phyloP scores from a whole-genome alignment of 139 green algal species.

The Medakamo hakoo region DNA sequence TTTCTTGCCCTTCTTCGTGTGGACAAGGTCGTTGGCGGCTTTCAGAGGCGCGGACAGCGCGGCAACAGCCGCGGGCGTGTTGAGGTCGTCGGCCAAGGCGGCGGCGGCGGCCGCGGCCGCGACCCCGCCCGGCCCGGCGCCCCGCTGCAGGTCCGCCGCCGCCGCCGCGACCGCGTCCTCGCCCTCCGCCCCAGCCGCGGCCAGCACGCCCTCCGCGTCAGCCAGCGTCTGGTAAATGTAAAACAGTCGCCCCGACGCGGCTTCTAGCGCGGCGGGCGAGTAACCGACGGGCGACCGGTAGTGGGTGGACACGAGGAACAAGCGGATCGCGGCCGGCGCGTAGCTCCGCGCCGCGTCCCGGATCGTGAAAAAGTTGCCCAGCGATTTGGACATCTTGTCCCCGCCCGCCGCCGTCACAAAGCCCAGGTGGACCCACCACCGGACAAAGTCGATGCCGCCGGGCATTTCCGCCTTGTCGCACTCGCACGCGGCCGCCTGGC shows the following conservation, averaged over 20 bases:
- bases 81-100: conserved; percentile 75
- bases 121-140: neutral
- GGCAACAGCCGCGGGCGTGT: conserved; percentile 57
- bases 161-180: neutral
- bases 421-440: conserved; percentile 59
- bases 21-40: conserved; percentile 59
- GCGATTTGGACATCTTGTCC: conserved; percentile 96
- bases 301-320: conserved; percentile 81
- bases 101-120: conserved; percentile 1
- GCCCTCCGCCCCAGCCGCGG: neutral
- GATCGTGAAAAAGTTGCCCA: conserved; percentile 99
- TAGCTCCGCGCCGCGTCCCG: conserved; percentile 63
- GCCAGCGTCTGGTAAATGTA: conserved; percentile 75
- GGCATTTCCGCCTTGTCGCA: conserved; percentile 10
- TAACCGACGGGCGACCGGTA: conserved; percentile 91
- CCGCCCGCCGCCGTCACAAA: conserved; percentile 59
- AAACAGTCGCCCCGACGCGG: conserved; percentile 66
- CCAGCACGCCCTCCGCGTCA: conserved; percentile 29
- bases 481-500: conserved; percentile 20
- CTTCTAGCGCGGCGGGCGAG: conserved; percentile 62
- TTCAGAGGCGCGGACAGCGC: conserved; percentile 65
- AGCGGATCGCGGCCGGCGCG: conserved; percentile 72
- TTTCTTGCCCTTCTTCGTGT: conserved; percentile 37
- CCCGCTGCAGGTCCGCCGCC: neutral
- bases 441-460: conserved; percentile 50